A percentile compares a stretch with the other conserved stretches of the same genome.
Conservation (phyloP, 2,329 filamentous ascomycete genomes). For the Akanthomyces lecanii region DNA sequence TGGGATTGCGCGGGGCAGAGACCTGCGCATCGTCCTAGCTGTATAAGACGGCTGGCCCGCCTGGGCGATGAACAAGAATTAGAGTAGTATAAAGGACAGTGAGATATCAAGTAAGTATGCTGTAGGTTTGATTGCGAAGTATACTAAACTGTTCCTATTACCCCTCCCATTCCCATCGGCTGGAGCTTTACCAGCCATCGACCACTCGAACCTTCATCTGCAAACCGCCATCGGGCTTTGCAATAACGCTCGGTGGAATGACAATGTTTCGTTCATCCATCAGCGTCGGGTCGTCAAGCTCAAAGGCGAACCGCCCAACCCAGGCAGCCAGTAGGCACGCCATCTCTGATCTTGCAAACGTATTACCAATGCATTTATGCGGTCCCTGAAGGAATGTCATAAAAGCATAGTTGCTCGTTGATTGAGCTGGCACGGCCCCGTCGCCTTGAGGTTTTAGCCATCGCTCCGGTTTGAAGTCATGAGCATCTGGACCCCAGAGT, state of each 20-base stretch:
- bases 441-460: constrained; percentile 26
- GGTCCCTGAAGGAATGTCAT: constrained; percentile 85
- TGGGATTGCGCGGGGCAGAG: no score
- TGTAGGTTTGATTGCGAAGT: no score
- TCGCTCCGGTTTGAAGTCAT: constrained; percentile 35
- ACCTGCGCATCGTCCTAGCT: no score
- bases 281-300: constrained; percentile 52
- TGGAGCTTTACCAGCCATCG: constrained; percentile 13
- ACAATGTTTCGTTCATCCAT: constrained; percentile 33
- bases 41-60: no score
- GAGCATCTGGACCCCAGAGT: constrained; percentile 35
- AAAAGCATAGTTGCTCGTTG: constrained; percentile 70
- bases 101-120: no score
- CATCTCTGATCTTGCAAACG: constrained; percentile 80
- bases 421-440: background rate
- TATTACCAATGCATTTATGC: constrained; percentile 76
- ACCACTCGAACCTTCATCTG: constrained; percentile 9
- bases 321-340: constrained; percentile 74
- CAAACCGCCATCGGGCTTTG: constrained; percentile 13
- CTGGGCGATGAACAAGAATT: no score
- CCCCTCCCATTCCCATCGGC: no score
- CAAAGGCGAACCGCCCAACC: constrained; percentile 69
- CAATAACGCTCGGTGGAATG: background rate
- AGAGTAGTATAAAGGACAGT: no score
- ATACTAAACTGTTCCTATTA: no score